phyloP scores from a whole-genome alignment of 1,284 basidiomycete genomes.

The Schizophyllum commune region DNA sequence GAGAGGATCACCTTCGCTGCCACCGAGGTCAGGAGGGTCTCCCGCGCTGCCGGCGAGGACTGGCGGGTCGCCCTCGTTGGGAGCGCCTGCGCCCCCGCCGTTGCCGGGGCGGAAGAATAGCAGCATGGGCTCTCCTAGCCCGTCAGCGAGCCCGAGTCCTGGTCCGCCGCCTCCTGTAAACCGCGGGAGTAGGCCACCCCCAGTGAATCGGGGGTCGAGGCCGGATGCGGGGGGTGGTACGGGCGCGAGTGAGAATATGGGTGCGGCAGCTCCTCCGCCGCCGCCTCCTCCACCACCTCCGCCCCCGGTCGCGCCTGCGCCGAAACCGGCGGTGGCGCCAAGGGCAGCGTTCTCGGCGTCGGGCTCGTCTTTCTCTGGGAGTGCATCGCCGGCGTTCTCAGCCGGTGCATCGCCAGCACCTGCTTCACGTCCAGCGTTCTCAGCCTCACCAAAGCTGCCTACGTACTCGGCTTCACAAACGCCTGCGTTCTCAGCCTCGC shows the following conservation, averaged over 20 bases:
- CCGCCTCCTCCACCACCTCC: conserved; percentile 10
- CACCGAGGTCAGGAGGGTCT: too few relatives aligned
- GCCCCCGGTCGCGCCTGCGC: conserved; percentile 14
- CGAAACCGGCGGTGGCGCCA: conserved; percentile 1
- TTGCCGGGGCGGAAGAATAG: too few relatives aligned
- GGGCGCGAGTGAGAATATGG: not conserved
- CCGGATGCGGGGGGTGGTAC: not conserved
- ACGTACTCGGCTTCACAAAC: not conserved
- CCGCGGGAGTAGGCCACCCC: not conserved
- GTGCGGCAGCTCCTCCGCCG: conserved; percentile 11
- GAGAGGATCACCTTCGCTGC: too few relatives aligned
- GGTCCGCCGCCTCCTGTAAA: conserved; percentile 16
- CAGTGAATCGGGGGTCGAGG: not conserved
- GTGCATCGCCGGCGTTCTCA: too few relatives aligned
- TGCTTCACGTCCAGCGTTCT: too few relatives aligned
- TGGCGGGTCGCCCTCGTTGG: too few relatives aligned
- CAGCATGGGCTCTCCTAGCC: not conserved
- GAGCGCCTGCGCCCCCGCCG: too few relatives aligned
- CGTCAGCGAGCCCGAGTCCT: conserved; percentile 2
- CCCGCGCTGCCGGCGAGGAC: too few relatives aligned
- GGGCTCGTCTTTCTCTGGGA: too few relatives aligned
- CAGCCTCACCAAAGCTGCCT: too few relatives aligned
- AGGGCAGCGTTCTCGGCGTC: not conserved
- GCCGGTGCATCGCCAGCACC: too few relatives aligned
- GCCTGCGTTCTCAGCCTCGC: not conserved